Conservation (phyloP, 345 rosid genomes). For the Hypericum perforatum region DNA sequence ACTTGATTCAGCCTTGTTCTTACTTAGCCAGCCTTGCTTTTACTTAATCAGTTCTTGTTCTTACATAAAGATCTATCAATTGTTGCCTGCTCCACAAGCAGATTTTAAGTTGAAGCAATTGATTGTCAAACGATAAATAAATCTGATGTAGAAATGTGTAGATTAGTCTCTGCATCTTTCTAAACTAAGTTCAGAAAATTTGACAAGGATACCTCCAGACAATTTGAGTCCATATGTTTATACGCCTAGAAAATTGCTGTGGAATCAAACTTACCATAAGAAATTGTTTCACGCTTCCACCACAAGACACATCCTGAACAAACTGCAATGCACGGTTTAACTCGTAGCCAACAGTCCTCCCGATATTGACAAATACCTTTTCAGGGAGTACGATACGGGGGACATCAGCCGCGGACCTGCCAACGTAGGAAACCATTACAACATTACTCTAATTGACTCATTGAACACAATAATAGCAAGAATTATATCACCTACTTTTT, state of each 20-base stretch:
- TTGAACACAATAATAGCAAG: not conserved
- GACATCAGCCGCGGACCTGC: slow-evolving; percentile 50
- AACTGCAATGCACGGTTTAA: slow-evolving; percentile 51
- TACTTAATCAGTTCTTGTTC: too few relatives aligned
- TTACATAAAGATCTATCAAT: too few relatives aligned
- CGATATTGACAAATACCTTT: slow-evolving; percentile 64
- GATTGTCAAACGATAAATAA: too few relatives aligned
- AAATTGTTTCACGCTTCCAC: slow-evolving; percentile 71
- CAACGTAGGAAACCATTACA: slow-evolving; percentile 6
- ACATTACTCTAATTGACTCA: not conserved
- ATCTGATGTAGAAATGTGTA: too few relatives aligned
- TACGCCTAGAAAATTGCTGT: slow-evolving; percentile 2
- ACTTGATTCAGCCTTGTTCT: too few relatives aligned
- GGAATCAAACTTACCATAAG: slow-evolving; percentile 39
- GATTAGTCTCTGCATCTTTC: too few relatives aligned
- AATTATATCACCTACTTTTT: slow-evolving; percentile 35
- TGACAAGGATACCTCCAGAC: not conserved
- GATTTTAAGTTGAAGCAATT: too few relatives aligned
- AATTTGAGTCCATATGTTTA: too few relatives aligned
- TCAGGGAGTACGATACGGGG: slow-evolving; percentile 77
- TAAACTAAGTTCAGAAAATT: too few relatives aligned
- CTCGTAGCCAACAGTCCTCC: slow-evolving; percentile 49
- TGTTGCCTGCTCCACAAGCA: too few relatives aligned
- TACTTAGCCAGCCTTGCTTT: too few relatives aligned
- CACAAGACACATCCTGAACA: slow-evolving; percentile 70